These are phyloP conservation scores for Metschnikowia lunata DNA, from an alignment of 805 yeast species.

Conservation along the genomic window DNA sequence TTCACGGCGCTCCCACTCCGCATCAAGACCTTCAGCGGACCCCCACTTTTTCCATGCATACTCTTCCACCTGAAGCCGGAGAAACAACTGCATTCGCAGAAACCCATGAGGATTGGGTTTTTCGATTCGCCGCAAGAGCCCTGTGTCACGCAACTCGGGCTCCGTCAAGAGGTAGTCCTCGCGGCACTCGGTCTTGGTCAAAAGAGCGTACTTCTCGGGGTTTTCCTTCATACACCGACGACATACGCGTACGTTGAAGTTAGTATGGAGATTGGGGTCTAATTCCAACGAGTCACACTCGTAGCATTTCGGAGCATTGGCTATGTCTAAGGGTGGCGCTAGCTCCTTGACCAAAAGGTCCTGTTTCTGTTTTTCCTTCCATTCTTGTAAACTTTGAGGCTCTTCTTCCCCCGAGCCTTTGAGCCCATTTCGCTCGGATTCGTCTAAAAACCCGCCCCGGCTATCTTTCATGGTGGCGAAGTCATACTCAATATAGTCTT, in stretches of 20 bases:
- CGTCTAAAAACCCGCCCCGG: constrained; percentile 74
- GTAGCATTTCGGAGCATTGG: constrained; percentile 72
- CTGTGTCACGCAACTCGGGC: constrained; percentile 76
- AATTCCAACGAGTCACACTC: constrained; percentile 82
- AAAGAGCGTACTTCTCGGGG: constrained; percentile 85
- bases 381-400: constrained; percentile 42
- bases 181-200: constrained; percentile 93
- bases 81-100: constrained; percentile 87
- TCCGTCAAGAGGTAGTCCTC: constrained; percentile 92
- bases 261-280: constrained; percentile 63
- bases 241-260: constrained; percentile 76
- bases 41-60: constrained; percentile 95
- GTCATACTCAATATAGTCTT: constrained; percentile 79
- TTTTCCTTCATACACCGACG: constrained; percentile 62
- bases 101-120: constrained; percentile 94
- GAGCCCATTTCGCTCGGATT: constrained; percentile 16
- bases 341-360: constrained; percentile 43
- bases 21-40: constrained; percentile 78
- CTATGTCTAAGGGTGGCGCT: constrained; percentile 70
- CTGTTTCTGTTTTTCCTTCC: constrained; percentile 44
- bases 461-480: constrained; percentile 86
- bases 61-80: constrained; percentile 90
- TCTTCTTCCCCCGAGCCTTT: constrained; percentile 36
- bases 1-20: constrained; percentile 88
- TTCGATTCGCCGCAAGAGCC: constrained; percentile 69